Base-by-base conservation (phyloP, 768 basidiomycete genomes). In the Tricholoma terreum region DNA sequence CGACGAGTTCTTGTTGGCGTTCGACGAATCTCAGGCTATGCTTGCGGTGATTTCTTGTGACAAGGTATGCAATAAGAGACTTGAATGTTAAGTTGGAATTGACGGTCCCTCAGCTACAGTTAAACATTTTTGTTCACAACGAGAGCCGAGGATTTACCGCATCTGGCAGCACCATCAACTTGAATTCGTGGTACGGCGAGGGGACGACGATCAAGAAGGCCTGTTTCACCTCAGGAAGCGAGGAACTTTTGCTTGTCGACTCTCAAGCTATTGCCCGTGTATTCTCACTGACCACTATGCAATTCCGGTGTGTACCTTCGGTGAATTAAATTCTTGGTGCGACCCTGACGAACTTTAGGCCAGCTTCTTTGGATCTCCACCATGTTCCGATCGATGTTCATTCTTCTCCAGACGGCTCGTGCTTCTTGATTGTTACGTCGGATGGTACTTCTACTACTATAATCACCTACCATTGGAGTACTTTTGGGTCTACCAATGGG, bases 401-500 rank as follows among this genome's bases (percentile, higher is more conserved):
- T 62, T 76, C 82, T 1, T 76, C 84, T 1, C 81, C 84, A 0
- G 84, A 85, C 61, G 83, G 81, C 0, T 72, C 84, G 15, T 84
- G 83, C 84, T 22, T 66, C 73, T 2, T 59, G 71, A 6, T 69
- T 75, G 36, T 48, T 51, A 1, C 51, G 63, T 31, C 24, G 59
- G 30, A 27, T 56, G 4, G 27, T 59, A 27, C 30, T 56, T 5
- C 34, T 53, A 46, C 48, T 22, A 46, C n/a, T 80, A 6, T 73
- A 68, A 1, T 45, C 11, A 76, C 77, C 0, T 84, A 79, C 59
- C 85, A 85, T 61, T 84, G 80, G 81, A 71, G 68, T 12, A 81
- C 82, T 0, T 84, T 86, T 57, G 85, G 84, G 3, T 77, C 80
- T 0, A 69, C 73, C 0, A 63, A 71, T 14, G 84, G 83, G 17